Evolutionary conservation across 345 rosid genomes (phyloP), one percentile per base, ranked within the genome.

Genomic region (Bruguiera sexangula): DNA sequence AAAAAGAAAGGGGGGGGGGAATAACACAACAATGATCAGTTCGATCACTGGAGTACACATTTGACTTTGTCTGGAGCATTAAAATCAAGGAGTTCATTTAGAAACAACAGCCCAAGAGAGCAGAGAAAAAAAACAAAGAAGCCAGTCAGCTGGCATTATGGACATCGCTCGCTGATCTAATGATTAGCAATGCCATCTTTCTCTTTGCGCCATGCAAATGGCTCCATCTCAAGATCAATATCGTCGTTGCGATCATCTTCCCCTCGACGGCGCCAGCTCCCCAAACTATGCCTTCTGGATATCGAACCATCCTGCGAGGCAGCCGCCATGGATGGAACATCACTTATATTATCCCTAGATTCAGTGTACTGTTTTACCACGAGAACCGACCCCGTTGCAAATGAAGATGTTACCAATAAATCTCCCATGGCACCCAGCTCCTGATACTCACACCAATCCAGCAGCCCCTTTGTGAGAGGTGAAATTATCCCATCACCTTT

Each of bases 391-490:
- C 89, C 80, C 16, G 74, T 81, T 2, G 86, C 76, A 56, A 83
- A 87, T 39, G 72, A 68, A 3, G 88, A 79, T 0, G 82, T 77
- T 22, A 65, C 75, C 60, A 90, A 66, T 3, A 81, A 63, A 61
- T 86, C 91, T 18, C 95, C 98, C 3, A 87, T 62, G 20, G 79
- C 50, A 3, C 95, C 95, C 46, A 92, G 62, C 64, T 87, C 90
- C 5, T 87, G 85, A 63, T 26, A 83, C 69, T 70, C 81, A 26
- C 67, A 67, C 86, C 90, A 82, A 50, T 86, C 88, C 11, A 73
- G 55, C 15, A 87, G 67, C 32, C 82, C 88, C 0, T 73, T 34
- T 2, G 85, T 82, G 2, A 80, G 67, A 0, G 79, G 82, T 6
- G 85, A 69, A 7, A 70, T 63, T 15, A 65, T 69, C 29, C 82